phyloP scores from a whole-genome alignment of 2,329 filamentous ascomycete genomes.

The Ophiostoma perfectum region DNA sequence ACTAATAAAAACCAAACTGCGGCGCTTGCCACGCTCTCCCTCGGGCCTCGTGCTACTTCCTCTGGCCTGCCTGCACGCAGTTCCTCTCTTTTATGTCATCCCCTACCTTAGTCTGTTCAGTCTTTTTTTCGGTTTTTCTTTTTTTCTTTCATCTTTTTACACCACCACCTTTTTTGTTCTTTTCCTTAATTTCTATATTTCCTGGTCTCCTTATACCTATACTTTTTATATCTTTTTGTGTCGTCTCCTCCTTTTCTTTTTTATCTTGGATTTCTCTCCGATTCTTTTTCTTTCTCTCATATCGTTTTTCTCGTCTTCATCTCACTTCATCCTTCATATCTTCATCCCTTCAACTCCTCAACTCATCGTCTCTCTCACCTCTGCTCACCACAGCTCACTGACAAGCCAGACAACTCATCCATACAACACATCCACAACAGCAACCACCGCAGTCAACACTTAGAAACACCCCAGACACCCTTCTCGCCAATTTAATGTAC shows the following conservation, averaged over 20 bases:
- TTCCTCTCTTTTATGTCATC: neutral
- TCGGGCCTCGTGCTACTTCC: conserved; percentile 19
- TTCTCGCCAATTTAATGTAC: conserved; percentile 21
- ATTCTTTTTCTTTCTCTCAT: conserved; percentile 9
- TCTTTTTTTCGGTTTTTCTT: neutral
- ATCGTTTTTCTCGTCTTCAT: neutral
- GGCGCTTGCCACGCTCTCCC: neutral
- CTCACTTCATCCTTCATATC: neutral
- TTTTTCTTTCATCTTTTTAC: neutral
- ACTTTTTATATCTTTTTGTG: neutral
- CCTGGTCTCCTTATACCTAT: neutral
- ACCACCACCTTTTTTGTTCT: neutral
- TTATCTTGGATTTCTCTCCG: neutral
- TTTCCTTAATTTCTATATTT: neutral
- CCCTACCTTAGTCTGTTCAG: neutral
- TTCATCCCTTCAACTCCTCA: neutral
- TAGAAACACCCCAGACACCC: neutral
- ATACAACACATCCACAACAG: neutral
- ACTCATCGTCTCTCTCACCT: neutral
- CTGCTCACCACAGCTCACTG: neutral
- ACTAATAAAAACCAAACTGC: conserved; percentile 41
- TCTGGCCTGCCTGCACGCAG: neutral
- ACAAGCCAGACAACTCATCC: conserved; percentile 7
- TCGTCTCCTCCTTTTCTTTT: conserved; percentile 7
- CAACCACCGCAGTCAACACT: neutral